Percentiles rank a stretch among this genome's conserved stretches.
Conservation (phyloP, 768 basidiomycete genomes). For the Serendipita vermifera region DNA sequence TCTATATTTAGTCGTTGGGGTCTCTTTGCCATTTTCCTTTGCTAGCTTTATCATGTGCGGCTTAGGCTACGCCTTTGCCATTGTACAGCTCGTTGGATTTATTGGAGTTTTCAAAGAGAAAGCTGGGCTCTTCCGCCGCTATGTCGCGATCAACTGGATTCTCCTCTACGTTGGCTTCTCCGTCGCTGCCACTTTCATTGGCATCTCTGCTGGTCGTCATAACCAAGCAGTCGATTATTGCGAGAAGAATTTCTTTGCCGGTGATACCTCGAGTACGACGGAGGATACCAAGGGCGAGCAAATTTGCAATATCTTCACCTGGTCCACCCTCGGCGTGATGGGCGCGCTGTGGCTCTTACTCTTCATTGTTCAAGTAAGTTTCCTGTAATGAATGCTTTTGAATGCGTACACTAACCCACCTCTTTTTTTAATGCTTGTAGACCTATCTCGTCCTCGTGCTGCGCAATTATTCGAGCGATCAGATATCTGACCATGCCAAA, state of each 20-base stretch:
- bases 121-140: conserved; percentile 49
- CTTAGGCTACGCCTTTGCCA: conserved; percentile 63
- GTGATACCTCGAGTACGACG: conserved; percentile 9
- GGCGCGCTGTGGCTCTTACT: conserved; percentile 74
- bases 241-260: conserved; percentile 24
- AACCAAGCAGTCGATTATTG: conserved; percentile 56
- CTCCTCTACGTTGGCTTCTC: conserved; percentile 50
- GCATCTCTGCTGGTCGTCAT: conserved; percentile 68
- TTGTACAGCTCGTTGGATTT: conserved; percentile 70
- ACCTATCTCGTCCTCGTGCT: conserved; percentile 35
- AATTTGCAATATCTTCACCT: conserved; percentile 81
- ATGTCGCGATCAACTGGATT: conserved; percentile 51
- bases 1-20: conserved; percentile 58
- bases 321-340: conserved; percentile 90
- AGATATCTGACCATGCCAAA: conserved; percentile 67
- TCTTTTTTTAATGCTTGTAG: conserved; percentile 29
- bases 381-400: conserved; percentile 14
- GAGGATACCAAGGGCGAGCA: conserved; percentile 40
- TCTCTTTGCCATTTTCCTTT: conserved; percentile 57
- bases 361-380: conserved; percentile 57
- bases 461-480: conserved; percentile 54
- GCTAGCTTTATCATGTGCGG: conserved; percentile 61
- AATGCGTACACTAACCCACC: not conserved
- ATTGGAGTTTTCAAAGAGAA: conserved; percentile 76
- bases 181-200: conserved; percentile 67